Evolutionary conservation across 768 basidiomycete species (phyloP), one percentile per base, ranked within the genome.

Genomic region (Rhodosporidiobolus sp.): DNA sequence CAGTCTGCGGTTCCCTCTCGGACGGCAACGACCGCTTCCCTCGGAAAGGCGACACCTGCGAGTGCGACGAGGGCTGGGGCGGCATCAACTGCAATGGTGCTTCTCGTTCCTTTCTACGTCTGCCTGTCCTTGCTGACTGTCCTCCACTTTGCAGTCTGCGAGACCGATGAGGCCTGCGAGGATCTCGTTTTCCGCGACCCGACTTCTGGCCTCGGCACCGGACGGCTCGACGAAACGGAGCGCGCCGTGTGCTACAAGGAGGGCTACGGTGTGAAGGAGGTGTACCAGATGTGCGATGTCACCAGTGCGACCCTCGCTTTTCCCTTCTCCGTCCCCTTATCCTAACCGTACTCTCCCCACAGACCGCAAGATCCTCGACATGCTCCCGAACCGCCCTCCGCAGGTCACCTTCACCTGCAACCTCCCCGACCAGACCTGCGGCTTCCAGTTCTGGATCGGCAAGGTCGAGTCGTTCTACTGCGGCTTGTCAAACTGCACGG

Each of bases 401-500:
- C 94, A 98, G 80, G 94, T 97, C 4, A 98, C 96, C 1, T 99
- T 99, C 81, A 89, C 90, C 75, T 99, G 96, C 82, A 88, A 91
- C 69, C 85, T 83, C 28, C 70, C 79, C 3, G 83, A 85, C 20
- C 82, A 83, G 8, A 86, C 87, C 1, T 99, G 96, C 80, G 87
- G 88, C 32, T 99, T 99, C 85, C 94, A 99, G 81, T 99, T 99
- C 83, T 99, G 96, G 96, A 92, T 93, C 16, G 93, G 90, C 11
- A 85, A 90, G 77, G 86, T 92, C 67, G 95, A 99, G 80, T 94
- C 92, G 0, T 98, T 99, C 82, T 97, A 96, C 82, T 99, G 96
- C 81, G 87, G 87, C 17, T 85, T 99, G 65, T 85, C 90, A 54
- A 80, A 85, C 26, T 98, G 96, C 79, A 80, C 78, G 6, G 87